Conservation (phyloP, 768 basidiomycete species). For the Amanita molliuscula region DNA sequence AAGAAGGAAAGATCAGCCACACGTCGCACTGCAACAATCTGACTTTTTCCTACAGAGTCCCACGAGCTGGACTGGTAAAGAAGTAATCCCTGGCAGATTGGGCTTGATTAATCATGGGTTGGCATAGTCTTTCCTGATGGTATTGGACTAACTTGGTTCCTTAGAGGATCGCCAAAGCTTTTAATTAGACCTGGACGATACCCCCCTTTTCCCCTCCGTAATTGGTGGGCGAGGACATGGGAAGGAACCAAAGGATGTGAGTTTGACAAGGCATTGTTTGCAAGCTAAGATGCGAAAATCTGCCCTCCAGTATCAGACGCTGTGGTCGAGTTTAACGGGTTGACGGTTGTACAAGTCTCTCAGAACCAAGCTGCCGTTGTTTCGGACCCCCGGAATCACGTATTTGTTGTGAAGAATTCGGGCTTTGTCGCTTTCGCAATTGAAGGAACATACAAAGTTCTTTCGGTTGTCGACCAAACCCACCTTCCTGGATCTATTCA, state of each 20-base stretch:
- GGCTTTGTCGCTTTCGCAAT: slow-evolving; percentile 74
- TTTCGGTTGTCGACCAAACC: slow-evolving; percentile 78
- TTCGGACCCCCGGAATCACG: slow-evolving; percentile 69
- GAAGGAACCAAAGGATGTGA: slow-evolving; percentile 56
- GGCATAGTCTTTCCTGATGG: slow-evolving; percentile 1
- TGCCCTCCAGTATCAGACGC: slow-evolving; percentile 61
- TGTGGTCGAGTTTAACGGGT: slow-evolving; percentile 68
- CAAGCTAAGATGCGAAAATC: neutral
- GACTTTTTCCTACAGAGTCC: slow-evolving; percentile 20
- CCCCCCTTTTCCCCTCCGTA: slow-evolving; percentile 62
- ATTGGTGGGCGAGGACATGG: slow-evolving; percentile 82
- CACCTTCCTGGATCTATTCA: slow-evolving; percentile 53
- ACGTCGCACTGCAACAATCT: slow-evolving; percentile 6
- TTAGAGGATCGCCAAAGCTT: slow-evolving; percentile 66
- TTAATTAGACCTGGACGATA: slow-evolving; percentile 70
- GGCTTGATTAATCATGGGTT: slow-evolving; percentile 70
- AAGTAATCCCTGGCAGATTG: slow-evolving; percentile 61
- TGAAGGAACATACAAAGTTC: slow-evolving; percentile 69
- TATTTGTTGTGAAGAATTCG: slow-evolving; percentile 72
- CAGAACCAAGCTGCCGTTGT: slow-evolving; percentile 75
- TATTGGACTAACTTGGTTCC: neutral
- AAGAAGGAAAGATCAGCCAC: slow-evolving; percentile 31
- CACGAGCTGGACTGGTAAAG: slow-evolving; percentile 58
- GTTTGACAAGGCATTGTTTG: slow-evolving; percentile 15
- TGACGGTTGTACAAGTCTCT: slow-evolving; percentile 80